Evolutionary conservation across 805 yeast genomes (phyloP), one percentile per base, ranked within the genome.

Genomic region (Kodamaea neixiangensis): DNA sequence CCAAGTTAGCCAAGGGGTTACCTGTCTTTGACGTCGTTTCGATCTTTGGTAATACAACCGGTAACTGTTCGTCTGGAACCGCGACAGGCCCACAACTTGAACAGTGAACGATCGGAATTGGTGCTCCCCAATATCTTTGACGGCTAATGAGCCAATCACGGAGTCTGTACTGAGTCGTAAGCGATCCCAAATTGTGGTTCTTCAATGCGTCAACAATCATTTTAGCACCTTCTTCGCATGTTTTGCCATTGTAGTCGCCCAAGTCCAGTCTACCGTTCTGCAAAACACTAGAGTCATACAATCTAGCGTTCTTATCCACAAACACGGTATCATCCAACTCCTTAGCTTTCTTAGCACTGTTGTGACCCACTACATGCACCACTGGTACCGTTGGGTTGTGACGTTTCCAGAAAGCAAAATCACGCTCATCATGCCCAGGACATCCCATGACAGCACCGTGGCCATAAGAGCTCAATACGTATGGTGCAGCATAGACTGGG

Each of bases 81-180:
- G 98, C 88, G 1, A 93, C 97, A 0, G 85, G 71, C 1, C 99
- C 99, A 75, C 99, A 94, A 2, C 67, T 56, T 5, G 77, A 78
- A 71, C 99, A 94, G 62, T 94, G 94, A 21, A 94, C 77, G 15
- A 94, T 90, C 4, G 99, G 99, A 49, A 94, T 94, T 2, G 99
- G 99, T 0, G 97, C 94, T 20, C 99, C 99, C 99, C 99, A 94
- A 67, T 87, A 93, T 53, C 99, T 73, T 67, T 94, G 99, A 63
- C 99, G 81, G 61, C 96, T 86, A 44, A 94, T 87, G 21, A 94
- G 77, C 99, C 99, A 94, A 64, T 94, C 99, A 58, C 97, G 78
- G 22, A 94, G 71, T 56, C 85, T 80, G 60, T 77, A 86, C 55
- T 84, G 84, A 0, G 78, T 75, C 3, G 79, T 72, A 2, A 58